These are phyloP conservation scores for Starmerella asiatica DNA, from an alignment of 805 yeast species.

Conservation along the genomic window DNA sequence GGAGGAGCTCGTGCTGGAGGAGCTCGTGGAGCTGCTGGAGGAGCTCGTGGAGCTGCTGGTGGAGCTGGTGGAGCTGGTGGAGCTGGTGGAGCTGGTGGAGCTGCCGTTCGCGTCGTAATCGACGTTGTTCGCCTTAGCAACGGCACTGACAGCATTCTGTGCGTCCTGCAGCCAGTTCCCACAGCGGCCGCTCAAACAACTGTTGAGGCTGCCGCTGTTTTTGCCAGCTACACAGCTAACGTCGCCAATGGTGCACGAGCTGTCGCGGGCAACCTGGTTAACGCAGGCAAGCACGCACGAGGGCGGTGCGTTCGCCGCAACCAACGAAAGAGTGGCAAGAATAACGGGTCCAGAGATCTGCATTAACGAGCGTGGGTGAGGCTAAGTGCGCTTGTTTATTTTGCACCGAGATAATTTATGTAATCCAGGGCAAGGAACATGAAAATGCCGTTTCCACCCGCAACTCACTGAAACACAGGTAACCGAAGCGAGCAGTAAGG, in stretches of 20 bases:
- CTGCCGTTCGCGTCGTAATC: conserved; percentile 4
- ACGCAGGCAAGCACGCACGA: conserved; percentile 89
- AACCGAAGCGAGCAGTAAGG: too few relatives aligned
- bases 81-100: conserved; percentile 6
- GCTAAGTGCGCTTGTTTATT: conserved; percentile 4
- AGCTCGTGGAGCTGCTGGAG: conserved; percentile 6
- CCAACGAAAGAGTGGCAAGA: conserved; percentile 25
- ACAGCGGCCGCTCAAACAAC: conserved; percentile 57
- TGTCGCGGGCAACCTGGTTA: conserved; percentile 39
- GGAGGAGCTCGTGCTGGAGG: conserved; percentile 9
- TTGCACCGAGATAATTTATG: not conserved
- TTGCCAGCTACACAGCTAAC: conserved; percentile 52
- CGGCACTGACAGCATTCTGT: conserved; percentile 37
- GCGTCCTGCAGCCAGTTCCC: conserved; percentile 56
- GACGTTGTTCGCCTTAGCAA: conserved; percentile 16
- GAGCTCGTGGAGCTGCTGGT: conserved; percentile 6
- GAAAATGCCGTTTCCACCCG: not conserved
- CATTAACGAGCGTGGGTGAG: too few relatives aligned
- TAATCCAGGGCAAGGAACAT: too few relatives aligned
- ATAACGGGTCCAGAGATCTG: conserved; percentile 26
- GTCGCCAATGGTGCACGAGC: conserved; percentile 38
- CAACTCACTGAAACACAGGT: too few relatives aligned
- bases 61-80: conserved; percentile 6
- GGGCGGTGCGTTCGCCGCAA: conserved; percentile 53
- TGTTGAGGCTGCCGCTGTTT: conserved; percentile 39